These are phyloP conservation scores for Hyaloscypha finlandica DNA, from an alignment of 495 filamentous ascomycete species.

Conservation along the genomic window DNA sequence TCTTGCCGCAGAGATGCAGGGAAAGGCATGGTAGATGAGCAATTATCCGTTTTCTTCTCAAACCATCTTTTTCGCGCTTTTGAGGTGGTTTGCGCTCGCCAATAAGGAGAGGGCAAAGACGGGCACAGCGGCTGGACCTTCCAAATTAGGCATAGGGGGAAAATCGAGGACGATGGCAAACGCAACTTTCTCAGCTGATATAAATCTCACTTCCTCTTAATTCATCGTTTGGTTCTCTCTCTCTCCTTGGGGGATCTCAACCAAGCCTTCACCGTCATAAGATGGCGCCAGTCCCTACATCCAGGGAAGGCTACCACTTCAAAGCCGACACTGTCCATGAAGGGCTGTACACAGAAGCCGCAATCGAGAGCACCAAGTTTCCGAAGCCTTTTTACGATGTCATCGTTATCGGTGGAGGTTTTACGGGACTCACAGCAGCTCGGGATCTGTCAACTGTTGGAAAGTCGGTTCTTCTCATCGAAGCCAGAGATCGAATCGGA, in stretches of 20 bases:
- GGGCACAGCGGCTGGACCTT: neutral
- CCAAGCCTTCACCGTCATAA: neutral
- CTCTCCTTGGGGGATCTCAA: neutral
- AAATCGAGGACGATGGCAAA: neutral
- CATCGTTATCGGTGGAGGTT: conserved; percentile 42
- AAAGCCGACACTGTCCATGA: neutral
- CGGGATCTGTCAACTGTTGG: conserved; percentile 30
- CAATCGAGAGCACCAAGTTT: conserved; percentile 10
- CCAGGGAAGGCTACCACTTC: conserved; percentile 4
- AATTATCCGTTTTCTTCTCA: no score
- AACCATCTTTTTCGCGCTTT: no score
- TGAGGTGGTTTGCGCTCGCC: no score
- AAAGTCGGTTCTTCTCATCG: conserved; percentile 33
- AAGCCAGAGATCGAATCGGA: conserved; percentile 41
- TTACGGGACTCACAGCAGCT: conserved; percentile 34
- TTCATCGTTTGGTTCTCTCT: neutral
- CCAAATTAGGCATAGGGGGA: neutral
- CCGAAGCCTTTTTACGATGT: conserved; percentile 20
- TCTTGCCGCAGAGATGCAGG: no score
- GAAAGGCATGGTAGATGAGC: no score
- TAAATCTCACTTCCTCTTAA: neutral
- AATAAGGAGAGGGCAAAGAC: neutral
- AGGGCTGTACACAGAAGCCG: conserved; percentile 7
- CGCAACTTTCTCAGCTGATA: neutral
- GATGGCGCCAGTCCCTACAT: neutral